Base-by-base conservation (phyloP, 2,329 filamentous ascomycete species). In the Bimuria novae-zelandiae region DNA sequence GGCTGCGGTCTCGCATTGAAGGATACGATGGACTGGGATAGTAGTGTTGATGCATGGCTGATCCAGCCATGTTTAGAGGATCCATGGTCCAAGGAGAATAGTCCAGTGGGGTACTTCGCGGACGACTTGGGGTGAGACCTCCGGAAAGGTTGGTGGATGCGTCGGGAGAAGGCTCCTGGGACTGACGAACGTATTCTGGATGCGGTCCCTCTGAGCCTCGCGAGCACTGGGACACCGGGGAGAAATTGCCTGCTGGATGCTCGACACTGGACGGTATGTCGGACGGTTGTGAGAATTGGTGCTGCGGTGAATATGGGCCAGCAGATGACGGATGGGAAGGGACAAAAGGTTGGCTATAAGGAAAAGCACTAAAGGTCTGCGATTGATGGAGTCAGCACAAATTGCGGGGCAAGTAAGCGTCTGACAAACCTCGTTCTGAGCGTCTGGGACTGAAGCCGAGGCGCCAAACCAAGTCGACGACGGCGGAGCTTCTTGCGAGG, bases 31-130 rank as follows among this genome's bases (percentile, higher is more conserved):
- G 51, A 44, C 49, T 51, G 21, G 52, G 41, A 54, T 70, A 73
- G 19, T 64, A 66, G 6, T 67, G 61, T 17, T 68, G 61, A 25
- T 62, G 63, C 51, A 67, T 55, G 17, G 55, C 52, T 21, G 65
- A 51, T 25, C 62, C 64, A 41, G 70, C 66, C 36, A 79, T 76
- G 7, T 75, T 75, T 8, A 80, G 68, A 22, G 75, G 70, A 45
- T 72, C 66, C 61, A 72, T 63, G 3, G 71, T 64, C 77, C 77
- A 79, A 7, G 67, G 54, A 16, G 71, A 62, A 10, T 65, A 61
- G 7, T 76, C 73, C 25, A 65, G 49, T 14, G 76, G 76, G 54
- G 73, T 77, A 57, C 76, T 79, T 47, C 71, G 70, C 30, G 76
- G 72, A 10, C 76, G 63, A 30, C 67, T 60, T 4, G 71, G 72